Base-by-base conservation (phyloP, 1,284 basidiomycete genomes). In the Heterobasidion parviporum region DNA sequence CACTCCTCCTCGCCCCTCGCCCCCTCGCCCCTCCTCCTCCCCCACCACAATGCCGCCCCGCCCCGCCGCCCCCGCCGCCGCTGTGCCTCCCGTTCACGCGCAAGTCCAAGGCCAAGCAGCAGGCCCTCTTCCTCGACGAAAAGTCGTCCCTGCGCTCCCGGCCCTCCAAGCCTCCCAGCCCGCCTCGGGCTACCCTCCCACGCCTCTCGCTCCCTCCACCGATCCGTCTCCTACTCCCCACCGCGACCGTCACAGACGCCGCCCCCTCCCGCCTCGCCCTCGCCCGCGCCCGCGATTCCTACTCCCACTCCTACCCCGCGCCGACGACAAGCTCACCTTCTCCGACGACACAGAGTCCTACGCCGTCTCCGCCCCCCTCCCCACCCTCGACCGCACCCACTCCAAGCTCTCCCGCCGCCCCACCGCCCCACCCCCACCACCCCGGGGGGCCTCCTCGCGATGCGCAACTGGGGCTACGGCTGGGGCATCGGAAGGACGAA, bases 401-500 rank as follows among this genome's bases (percentile, higher is more conserved):
- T 73, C 75, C 6, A 69, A 70, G 58, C 74, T 74, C 61, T 70
- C 52, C 64, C 66, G n/a, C 67, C 72, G 57, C 61, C 66, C 53
- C 70, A 71, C 85, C 6, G 81, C 15, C 50, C 10, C 26, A 3
- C 26, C 26, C 26, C 18, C 18, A 18, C 2, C 18, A 2, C 18
- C 18, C 18, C 18, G 1, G 18, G 18, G 18, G 34, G 41, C 16
- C n/a, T 10, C 12, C 33, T 46, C 41, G 18, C 69, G 67, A 70
- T 68, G 59, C 72, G 68, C 52, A 60, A 66, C 8, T 79, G 72
- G 64, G 84, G 80, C 70, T 88, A 86, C 67, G 85, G 85, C 35
- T 86, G 84, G 83, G 83, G 84, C 0, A 58, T 81, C 45, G 83
- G 60, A 15, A 46, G 84, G 53, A 82, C 74, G 69, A 75, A 76